These are phyloP conservation scores for Quercus berberidifolia DNA, from an alignment of 306 rosid species.

Conservation along the genomic window DNA sequence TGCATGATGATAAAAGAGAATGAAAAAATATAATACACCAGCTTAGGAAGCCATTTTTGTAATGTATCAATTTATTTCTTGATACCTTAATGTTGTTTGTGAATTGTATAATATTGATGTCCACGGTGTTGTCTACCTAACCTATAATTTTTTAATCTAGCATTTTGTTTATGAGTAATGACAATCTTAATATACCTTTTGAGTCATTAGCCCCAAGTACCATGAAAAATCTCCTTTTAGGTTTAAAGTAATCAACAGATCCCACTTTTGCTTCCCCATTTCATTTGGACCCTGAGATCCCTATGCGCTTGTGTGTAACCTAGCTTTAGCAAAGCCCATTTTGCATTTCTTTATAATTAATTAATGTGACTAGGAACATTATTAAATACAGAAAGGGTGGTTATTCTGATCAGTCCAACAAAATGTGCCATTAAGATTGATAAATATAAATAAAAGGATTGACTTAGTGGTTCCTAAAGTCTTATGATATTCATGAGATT, in stretches of 20 bases:
- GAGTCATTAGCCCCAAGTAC: slow-evolving; percentile 16
- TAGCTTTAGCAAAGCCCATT: too few species aligned
- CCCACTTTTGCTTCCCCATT: slow-evolving; percentile 3
- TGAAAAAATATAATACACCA: slow-evolving; percentile 4
- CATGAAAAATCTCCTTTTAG: slow-evolving; percentile 25
- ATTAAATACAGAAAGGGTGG: too few species aligned
- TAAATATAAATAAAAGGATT: too few species aligned
- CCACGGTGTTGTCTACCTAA: background rate
- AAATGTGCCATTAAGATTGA: too few species aligned
- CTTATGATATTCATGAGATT: too few species aligned
- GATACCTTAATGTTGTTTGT: background rate
- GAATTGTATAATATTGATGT: background rate
- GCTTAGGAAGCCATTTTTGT: background rate
- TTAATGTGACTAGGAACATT: too few species aligned
- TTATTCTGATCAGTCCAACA: too few species aligned
- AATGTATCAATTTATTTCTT: background rate
- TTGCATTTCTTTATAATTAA: too few species aligned
- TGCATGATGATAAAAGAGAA: background rate
- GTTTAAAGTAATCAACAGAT: slow-evolving; percentile 9
- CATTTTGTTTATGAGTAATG: slow-evolving; percentile 9
- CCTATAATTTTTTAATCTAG: background rate
- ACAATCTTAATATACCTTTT: slow-evolving; percentile 14
- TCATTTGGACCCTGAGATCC: slow-evolving; percentile 10
- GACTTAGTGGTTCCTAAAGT: too few species aligned
- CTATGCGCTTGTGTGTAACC: background rate